A percentile compares a stretch with the other conserved stretches of the same genome.
Conservation (phyloP, 805 yeast species). For the Kluyveromyces siamensis region DNA sequence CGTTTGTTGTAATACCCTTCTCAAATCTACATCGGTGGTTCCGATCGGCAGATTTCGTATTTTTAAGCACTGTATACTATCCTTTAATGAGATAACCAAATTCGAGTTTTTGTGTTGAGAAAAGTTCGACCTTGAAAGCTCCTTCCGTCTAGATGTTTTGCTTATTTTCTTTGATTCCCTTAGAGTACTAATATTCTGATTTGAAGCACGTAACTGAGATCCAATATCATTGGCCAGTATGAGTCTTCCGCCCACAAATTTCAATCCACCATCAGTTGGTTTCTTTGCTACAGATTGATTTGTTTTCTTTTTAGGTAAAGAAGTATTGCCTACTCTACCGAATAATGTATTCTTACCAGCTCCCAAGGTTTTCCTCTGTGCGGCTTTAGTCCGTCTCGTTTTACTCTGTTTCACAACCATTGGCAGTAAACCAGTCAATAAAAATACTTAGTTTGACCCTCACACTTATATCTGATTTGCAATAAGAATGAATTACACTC, state of each 20-base stretch:
- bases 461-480: too few species aligned
- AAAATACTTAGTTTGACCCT: too few species aligned
- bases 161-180: not conserved
- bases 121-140: not conserved
- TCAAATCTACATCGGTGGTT: conserved; percentile 17
- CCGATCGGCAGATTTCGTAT: conserved; percentile 21
- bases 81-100: conserved; percentile 17
- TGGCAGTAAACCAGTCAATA: not conserved
- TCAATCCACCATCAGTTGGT: conserved; percentile 8
- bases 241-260: conserved; percentile 21
- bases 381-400: not conserved
- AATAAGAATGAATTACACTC: too few species aligned
- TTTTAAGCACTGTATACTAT: conserved; percentile 11
- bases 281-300: not conserved
- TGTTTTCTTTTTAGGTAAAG: conserved; percentile 2
- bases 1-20: conserved; percentile 15
- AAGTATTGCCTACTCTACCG: conserved; percentile 1
- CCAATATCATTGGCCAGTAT: conserved; percentile 21
- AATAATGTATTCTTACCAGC: not conserved
- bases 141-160: not conserved
- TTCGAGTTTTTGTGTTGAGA: not conserved
- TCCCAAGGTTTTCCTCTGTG: not conserved
- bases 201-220: conserved; percentile 13
- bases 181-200: not conserved
- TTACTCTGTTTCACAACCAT: not conserved